Conservation (phyloP, 108 stramenopile genomes). For the Pseudonitzschia multiseries region DNA sequence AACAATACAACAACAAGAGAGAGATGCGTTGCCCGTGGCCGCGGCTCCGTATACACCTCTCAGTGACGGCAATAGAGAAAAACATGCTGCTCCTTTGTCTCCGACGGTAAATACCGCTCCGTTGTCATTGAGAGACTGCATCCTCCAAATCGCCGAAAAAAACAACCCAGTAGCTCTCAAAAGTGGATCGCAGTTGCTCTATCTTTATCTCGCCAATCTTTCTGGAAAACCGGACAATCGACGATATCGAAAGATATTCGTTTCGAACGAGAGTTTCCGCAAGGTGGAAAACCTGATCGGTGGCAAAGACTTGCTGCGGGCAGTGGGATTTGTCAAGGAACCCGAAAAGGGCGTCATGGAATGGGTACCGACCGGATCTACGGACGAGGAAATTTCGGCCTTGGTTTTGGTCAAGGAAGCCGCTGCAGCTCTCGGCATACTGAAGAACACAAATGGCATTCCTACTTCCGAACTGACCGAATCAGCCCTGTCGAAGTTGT, state of each 20-base stretch:
- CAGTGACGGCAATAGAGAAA: neutral
- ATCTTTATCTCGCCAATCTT: slow-evolving; percentile 73
- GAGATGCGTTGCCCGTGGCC: neutral
- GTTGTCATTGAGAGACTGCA: slow-evolving; percentile 12
- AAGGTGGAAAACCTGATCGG: slow-evolving; percentile 66
- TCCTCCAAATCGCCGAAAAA: slow-evolving; percentile 28
- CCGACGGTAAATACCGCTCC: neutral
- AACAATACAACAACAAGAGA: neutral
- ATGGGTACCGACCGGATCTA: slow-evolving; percentile 42
- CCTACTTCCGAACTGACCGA: slow-evolving; percentile 18
- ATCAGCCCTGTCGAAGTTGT: slow-evolving; percentile 18
- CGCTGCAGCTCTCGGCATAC: slow-evolving; percentile 34
- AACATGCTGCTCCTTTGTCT: neutral
- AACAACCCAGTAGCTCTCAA: slow-evolving; percentile 44
- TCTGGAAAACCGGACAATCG: slow-evolving; percentile 62
- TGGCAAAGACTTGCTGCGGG: slow-evolving; percentile 59
- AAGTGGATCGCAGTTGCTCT: slow-evolving; percentile 65
- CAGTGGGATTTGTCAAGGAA: slow-evolving; percentile 66
- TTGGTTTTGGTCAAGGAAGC: slow-evolving; percentile 34
- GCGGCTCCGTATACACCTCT: slow-evolving; percentile 6
- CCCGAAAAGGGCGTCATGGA: slow-evolving; percentile 46
- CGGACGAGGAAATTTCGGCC: slow-evolving; percentile 27
- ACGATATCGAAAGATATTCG: slow-evolving; percentile 82
- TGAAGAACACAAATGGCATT: slow-evolving; percentile 28
- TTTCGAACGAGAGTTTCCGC: slow-evolving; percentile 67